These are phyloP conservation scores for Apophysomyces trapeziformis DNA, from an alignment of 371 early-diverging fungal species.

Conservation along the genomic window DNA sequence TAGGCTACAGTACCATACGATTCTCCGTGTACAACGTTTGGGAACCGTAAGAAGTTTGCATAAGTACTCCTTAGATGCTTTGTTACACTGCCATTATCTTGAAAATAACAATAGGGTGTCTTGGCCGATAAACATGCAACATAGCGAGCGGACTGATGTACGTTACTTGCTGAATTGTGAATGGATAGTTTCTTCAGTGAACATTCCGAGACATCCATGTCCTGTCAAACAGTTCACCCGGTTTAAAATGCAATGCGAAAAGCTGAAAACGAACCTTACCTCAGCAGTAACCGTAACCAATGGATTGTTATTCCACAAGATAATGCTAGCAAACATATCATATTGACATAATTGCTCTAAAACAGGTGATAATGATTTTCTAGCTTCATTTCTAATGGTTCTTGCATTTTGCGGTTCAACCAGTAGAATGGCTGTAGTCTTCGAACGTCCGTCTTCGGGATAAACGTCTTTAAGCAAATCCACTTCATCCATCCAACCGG, in stretches of 20 bases:
- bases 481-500: slow-evolving; percentile 33
- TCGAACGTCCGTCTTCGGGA: slow-evolving; percentile 58
- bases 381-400: slow-evolving; percentile 30
- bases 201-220: slow-evolving; percentile 40
- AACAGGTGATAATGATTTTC: slow-evolving; percentile 45
- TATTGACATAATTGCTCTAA: slow-evolving; percentile 59
- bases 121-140: slow-evolving; percentile 62
- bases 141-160: slow-evolving; percentile 61
- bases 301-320: slow-evolving; percentile 69
- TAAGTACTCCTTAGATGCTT: slow-evolving; percentile 59
- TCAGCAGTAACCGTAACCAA: slow-evolving; percentile 45
- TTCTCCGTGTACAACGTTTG: slow-evolving; percentile 60
- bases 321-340: slow-evolving; percentile 61
- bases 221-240: slow-evolving; percentile 14
- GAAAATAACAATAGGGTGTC: slow-evolving; percentile 71
- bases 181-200: slow-evolving; percentile 43
- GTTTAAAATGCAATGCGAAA: not conserved
- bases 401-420: slow-evolving; percentile 15
- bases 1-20: slow-evolving; percentile 53
- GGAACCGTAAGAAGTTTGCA: slow-evolving; percentile 63
- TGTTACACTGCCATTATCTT: slow-evolving; percentile 50
- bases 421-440: slow-evolving; percentile 58
- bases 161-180: slow-evolving; percentile 54
- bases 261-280: slow-evolving; percentile 33
- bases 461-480: slow-evolving; percentile 57